Base-by-base conservation (phyloP, 2,329 filamentous ascomycete genomes). In the Lasiodiplodia gonubiensis region DNA sequence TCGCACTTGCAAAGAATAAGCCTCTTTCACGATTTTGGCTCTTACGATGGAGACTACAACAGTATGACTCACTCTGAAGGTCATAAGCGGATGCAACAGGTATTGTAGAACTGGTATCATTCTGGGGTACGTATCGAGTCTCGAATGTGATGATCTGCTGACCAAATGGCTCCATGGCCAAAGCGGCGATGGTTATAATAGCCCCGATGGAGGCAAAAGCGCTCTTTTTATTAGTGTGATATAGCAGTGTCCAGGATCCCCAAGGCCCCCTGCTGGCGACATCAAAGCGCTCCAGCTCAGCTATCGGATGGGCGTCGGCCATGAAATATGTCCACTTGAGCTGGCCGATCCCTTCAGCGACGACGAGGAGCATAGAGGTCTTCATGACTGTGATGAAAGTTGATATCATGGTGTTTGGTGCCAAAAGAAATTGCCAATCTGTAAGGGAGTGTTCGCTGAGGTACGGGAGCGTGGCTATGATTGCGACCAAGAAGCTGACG, bases 321-420 rank as follows among this genome's bases (percentile, higher is more conserved):
- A 67, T 30, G 59, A 76, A 76, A 60, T 75, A 72, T 7, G 67
- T 11, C 78, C 78, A 80, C 69, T 80, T 80, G 33, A 79, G 69
- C 67, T 81, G 79, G 42, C 74, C 72, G 33, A 80, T 69, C 35
- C 74, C 74, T 33, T 74, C 72, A 1, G 76, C 72, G 12, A 77
- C 67, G 7, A 73, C 70, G 6, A 78, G 70, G 54, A 80, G 68
- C 57, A 80, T 68, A 1, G 75, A 67, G 2, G 74, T 68, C 64
- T 78, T 79, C 7, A 65, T 70, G 10, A 77, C 49, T 3, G 74
- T 79, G 3, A 75, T 74, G 27, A 80, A 70, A 66, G 78, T 65
- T 2, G 79, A 71, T 11, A 81, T 71, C 12, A 78, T 61, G 0
- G 78, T 75, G 70, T 79, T 80, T n/a, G 57, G 52, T 16, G 49